Conservation (phyloP, 371 early-diverging fungal species). For the Mycotypha africana region DNA sequence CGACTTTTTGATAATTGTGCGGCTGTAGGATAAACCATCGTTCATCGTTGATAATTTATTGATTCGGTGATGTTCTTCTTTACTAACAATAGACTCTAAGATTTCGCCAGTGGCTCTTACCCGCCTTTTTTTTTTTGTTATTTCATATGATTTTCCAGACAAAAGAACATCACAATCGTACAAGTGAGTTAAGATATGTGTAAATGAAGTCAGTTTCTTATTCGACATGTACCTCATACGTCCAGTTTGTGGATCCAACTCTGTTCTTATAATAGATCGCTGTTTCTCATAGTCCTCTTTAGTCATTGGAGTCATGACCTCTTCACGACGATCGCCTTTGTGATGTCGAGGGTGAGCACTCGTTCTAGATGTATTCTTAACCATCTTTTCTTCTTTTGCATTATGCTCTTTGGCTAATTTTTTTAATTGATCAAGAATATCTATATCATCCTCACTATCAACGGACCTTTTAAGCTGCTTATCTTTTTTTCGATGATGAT, state of each 20-base stretch:
- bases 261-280: conserved; percentile 25
- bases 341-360: conserved; percentile 1
- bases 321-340: conserved; percentile 1
- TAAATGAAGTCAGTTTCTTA: no score
- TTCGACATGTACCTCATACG: conserved; percentile 41
- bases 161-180: no score
- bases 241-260: conserved; percentile 41
- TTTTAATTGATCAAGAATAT: conserved; percentile 12
- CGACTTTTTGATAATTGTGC: no score
- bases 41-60: conserved; percentile 29
- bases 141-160: not conserved
- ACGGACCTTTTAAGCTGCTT: no score
- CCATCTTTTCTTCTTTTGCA: conserved; percentile 12
- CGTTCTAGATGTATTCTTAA: not conserved
- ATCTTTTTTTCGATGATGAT: no score
- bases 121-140: conserved; percentile 15
- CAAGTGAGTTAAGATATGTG: no score
- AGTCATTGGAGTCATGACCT: conserved; percentile 30
- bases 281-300: conserved; percentile 37
- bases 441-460: no score
- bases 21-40: conserved; percentile 32
- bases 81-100: conserved; percentile 37
- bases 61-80: conserved; percentile 35
- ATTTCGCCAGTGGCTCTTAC: conserved; percentile 46
- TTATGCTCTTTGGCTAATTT: conserved; percentile 17